Conservation (phyloP, 2,329 filamentous ascomycete species). For the Harringtonia lauricola region DNA sequence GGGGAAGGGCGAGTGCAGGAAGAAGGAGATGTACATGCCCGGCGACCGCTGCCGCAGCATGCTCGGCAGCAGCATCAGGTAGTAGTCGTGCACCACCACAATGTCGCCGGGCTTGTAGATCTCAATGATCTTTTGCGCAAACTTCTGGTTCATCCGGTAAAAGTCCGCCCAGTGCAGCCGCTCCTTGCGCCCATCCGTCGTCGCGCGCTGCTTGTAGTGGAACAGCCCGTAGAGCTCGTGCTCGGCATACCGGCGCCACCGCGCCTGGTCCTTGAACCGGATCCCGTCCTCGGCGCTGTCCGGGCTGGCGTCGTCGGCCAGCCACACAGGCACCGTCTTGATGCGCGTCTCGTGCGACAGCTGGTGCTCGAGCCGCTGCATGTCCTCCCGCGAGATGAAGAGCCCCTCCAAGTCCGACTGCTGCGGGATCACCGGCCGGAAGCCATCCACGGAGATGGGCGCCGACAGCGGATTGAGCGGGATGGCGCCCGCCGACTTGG, state of each 20-base stretch:
- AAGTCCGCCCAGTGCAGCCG: slow-evolving; percentile 86
- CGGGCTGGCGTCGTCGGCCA: slow-evolving; percentile 53
- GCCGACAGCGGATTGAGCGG: slow-evolving; percentile 66
- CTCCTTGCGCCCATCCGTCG: slow-evolving; percentile 72
- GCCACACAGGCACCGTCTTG: slow-evolving; percentile 79
- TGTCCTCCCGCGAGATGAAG: slow-evolving; percentile 58
- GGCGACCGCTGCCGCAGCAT: slow-evolving; percentile 78
- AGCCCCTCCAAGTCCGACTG: slow-evolving; percentile 54
- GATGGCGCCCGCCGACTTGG: slow-evolving; percentile 36
- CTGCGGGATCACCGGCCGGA: slow-evolving; percentile 43
- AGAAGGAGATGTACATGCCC: slow-evolving; percentile 90
- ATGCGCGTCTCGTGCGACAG: slow-evolving; percentile 64
- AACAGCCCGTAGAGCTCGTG: slow-evolving; percentile 86
- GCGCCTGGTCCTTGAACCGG: slow-evolving; percentile 65
- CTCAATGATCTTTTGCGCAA: slow-evolving; percentile 79
- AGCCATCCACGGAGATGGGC: slow-evolving; percentile 66
- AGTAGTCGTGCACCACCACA: slow-evolving; percentile 88
- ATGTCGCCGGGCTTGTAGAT: slow-evolving; percentile 89
- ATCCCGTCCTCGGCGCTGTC: slow-evolving; percentile 58
- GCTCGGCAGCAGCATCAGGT: slow-evolving; percentile 79
- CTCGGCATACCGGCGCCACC: slow-evolving; percentile 87
- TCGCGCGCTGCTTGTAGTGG: slow-evolving; percentile 92
- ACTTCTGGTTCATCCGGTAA: slow-evolving; percentile 83
- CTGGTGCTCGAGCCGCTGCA: slow-evolving; percentile 61
- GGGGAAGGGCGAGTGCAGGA: slow-evolving; percentile 86